These are phyloP conservation scores for Dactylis glomerata DNA, from an alignment of 176 grass and related monocot genomes.

Conservation along the genomic window DNA sequence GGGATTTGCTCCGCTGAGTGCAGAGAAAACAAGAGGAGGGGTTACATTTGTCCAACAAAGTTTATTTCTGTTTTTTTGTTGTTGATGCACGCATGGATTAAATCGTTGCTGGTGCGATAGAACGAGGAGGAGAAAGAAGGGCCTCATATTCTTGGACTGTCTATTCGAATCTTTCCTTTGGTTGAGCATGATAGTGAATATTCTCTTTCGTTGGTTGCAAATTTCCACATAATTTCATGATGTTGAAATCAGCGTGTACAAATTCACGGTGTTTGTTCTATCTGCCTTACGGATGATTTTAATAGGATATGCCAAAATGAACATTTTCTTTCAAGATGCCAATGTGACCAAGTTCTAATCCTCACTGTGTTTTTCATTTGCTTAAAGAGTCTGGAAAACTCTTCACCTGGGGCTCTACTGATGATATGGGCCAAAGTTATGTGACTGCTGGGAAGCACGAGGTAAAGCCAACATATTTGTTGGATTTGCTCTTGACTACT, in stretches of 20 bases:
- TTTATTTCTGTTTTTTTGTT: neutral
- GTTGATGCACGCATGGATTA: neutral
- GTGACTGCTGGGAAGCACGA: slow-evolving; percentile 95
- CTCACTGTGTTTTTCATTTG: slow-evolving; percentile 19
- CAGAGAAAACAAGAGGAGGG: neutral
- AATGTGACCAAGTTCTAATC: neutral
- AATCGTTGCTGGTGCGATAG: neutral
- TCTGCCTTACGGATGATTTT: neutral
- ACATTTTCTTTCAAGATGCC: neutral
- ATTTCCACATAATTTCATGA: neutral
- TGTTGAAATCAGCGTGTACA: neutral
- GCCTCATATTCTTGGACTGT: neutral
- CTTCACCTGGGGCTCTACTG: slow-evolving; percentile 89
- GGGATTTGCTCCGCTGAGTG: neutral
- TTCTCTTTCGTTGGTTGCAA: neutral
- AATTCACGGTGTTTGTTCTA: slow-evolving; percentile 3
- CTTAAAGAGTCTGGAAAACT: slow-evolving; percentile 80
- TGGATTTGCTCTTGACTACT: slow-evolving; percentile 21
- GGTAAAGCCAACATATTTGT: slow-evolving; percentile 41
- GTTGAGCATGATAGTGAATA: neutral
- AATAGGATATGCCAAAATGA: slow-evolving; percentile 17
- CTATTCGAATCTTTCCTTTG: slow-evolving; percentile 3
- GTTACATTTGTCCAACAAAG: neutral
- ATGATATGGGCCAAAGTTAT: slow-evolving; percentile 99
- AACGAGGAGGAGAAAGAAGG: neutral